Evolutionary conservation across 768 basidiomycete species (phyloP).

Genomic region (Pilatotrama ljubarskyi): DNA sequence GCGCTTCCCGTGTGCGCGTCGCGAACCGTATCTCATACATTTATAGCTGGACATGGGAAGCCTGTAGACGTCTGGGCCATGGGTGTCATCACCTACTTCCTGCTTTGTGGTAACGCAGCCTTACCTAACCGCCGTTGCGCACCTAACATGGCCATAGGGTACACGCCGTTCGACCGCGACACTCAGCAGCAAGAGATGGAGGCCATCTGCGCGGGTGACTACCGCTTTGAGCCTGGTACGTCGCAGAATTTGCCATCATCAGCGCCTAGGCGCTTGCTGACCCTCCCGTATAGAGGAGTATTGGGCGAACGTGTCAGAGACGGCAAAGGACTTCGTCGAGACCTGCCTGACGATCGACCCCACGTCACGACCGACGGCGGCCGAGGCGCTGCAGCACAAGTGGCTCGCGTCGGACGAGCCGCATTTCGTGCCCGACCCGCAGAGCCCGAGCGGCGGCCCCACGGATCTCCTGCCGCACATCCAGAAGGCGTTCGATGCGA

Average conservation of each 20-base stretch:
- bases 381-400: constrained; percentile 68
- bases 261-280: no score
- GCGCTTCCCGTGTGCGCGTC: background rate
- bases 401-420: constrained; percentile 75
- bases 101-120: constrained; percentile 58
- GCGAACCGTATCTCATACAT: background rate
- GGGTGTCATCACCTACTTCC: constrained; percentile 98
- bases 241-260: background rate
- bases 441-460: constrained; percentile 56
- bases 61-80: constrained; percentile 98
- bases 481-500: constrained; percentile 88
- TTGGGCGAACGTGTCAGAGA: constrained; percentile 81
- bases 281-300: constrained; percentile 56
- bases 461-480: constrained; percentile 86
- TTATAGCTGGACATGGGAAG: constrained; percentile 83
- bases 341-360: constrained; percentile 88
- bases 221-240: constrained; percentile 78
- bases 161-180: constrained; percentile 97
- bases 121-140: background rate
- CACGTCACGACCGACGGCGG: constrained; percentile 73
- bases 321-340: constrained; percentile 81
- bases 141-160: constrained; percentile 46
- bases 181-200: constrained; percentile 88
- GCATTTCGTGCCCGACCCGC: constrained; percentile 69
- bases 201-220: constrained; percentile 91